These are phyloP conservation scores for Fusarium piperis DNA, from an alignment of 2,329 filamentous ascomycete species.

Conservation along the genomic window DNA sequence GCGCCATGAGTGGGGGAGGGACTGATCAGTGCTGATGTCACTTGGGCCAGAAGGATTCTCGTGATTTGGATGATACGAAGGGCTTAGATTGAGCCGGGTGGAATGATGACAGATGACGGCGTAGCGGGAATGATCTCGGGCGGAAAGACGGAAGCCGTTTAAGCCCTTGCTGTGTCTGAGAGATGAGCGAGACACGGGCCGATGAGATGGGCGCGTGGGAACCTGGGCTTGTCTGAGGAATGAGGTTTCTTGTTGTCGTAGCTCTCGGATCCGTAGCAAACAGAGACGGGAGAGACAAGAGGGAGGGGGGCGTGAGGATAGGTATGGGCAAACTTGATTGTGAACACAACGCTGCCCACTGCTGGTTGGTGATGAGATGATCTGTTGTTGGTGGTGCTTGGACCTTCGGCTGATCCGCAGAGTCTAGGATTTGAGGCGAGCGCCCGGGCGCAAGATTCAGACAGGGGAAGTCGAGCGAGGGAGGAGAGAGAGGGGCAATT, in stretches of 20 bases:
- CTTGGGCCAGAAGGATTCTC: constrained; percentile 6
- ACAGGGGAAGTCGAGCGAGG: neutral
- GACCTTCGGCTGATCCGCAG: constrained; percentile 25
- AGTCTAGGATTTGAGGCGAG: constrained; percentile 5
- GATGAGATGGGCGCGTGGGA: constrained; percentile 21
- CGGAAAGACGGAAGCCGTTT: constrained; percentile 15
- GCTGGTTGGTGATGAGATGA: constrained; percentile 20
- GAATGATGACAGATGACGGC: constrained; percentile 31
- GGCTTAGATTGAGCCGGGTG: constrained; percentile 19
- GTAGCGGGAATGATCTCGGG: constrained; percentile 14
- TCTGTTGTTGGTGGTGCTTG: constrained; percentile 29
- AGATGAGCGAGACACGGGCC: constrained; percentile 34
- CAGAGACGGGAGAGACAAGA: neutral
- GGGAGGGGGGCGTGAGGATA: neutral
- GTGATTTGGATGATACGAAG: constrained; percentile 11
- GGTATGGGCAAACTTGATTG: neutral
- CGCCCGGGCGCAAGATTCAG: constrained; percentile 7
- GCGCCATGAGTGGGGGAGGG: constrained; percentile 34
- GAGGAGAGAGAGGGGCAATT: neutral
- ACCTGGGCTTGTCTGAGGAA: constrained; percentile 23
- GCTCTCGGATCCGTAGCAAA: neutral
- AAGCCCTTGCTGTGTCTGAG: constrained; percentile 6
- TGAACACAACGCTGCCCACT: neutral
- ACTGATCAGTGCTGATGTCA: constrained; percentile 6
- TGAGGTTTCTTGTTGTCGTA: constrained; percentile 9